A percentile compares a stretch with the other conserved stretches of the same genome.
These are phyloP conservation scores for Acacia concinna DNA, from an alignment of 331 rosid species.

Conservation along the genomic window DNA sequence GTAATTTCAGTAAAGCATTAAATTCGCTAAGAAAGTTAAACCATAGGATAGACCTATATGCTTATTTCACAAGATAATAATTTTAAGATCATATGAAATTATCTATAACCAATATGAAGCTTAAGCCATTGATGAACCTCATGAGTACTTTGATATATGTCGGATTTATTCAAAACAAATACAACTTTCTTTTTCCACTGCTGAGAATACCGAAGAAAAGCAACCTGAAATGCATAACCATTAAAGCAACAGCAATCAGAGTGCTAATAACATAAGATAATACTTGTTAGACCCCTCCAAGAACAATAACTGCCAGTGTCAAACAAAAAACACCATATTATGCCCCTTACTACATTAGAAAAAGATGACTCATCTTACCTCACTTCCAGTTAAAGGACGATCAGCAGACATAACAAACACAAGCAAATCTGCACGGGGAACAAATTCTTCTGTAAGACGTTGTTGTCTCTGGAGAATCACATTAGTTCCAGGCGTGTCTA, in stretches of 20 bases:
- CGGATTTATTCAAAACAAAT: constrained; percentile 89
- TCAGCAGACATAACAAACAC: constrained; percentile 95
- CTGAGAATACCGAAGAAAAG: constrained; percentile 89
- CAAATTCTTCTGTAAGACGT: constrained; percentile 94
- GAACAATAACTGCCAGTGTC: constrained; percentile 8
- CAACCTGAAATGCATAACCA: constrained; percentile 56
- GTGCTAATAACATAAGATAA: constrained; percentile 13
- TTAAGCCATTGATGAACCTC: constrained; percentile 56
- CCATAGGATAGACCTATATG: background rate
- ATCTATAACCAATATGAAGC: constrained; percentile 13
- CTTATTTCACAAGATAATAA: constrained; percentile 22
- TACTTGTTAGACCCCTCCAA: constrained; percentile 10
- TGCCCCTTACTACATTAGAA: constrained; percentile 10
- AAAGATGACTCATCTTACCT: constrained; percentile 55
- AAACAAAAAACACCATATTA: constrained; percentile 12
- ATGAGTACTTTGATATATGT: constrained; percentile 65
- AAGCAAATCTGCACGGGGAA: constrained; percentile 96
- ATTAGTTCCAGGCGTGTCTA: constrained; percentile 99
- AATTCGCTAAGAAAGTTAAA: constrained; percentile 5
- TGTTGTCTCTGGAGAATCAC: constrained; percentile 98
- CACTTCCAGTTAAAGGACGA: constrained; percentile 96
- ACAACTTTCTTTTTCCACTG: constrained; percentile 99
- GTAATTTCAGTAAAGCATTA: constrained; percentile 10
- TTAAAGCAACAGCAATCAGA: constrained; percentile 17
- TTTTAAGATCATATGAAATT: constrained; percentile 21